Evolutionary conservation across 495 filamentous ascomycete species (phyloP), one percentile per base, ranked within the genome.

Genomic region (Podospora appendiculata): DNA sequence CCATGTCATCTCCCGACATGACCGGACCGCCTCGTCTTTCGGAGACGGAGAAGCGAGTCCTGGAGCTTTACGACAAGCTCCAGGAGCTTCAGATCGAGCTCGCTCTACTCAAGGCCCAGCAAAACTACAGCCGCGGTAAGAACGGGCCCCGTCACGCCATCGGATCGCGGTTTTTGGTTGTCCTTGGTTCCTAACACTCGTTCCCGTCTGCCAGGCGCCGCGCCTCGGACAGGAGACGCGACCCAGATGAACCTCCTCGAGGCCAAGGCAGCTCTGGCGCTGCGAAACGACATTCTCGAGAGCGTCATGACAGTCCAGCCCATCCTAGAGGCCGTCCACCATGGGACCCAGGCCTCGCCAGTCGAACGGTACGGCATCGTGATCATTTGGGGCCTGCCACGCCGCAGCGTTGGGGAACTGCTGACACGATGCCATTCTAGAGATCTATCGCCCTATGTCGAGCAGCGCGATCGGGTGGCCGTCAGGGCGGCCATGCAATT

Each of bases 281-380:
- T 90, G 50, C 80, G 79, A 50, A 81, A 81, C 58, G 80, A 79
- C 55, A 78, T 88, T n/a, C 67, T 85, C 11, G 78, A 81, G 45
- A 82, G 73, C 47, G 79, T 87, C 25, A 67, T 91, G 53, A 78
- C 79, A 56, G 80, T 82, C 18, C 84, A 87, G 59, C 88, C 88
- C 9, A 83, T 83, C 45, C 68, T 94, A 47, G 89, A 87, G 60
- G 84, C 88, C 1, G 79, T 90, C 47, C 87, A 91, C 62, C 70
- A 81, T 45, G 85, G 82, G 44, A 81, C 77, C 3, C 77, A 80
- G 43, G 73, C 79, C n/a, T 81, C 79, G 3, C 77, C 77, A 42
- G 70, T 81, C 54, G 87, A 91, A 67, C 76, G 84, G 87, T 89
- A 78, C 35, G 18, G 10, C 10, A 48, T 48, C 48, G 36, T 48